Conservation (phyloP, 441 rosid species). For the Isatis lusitanica region DNA sequence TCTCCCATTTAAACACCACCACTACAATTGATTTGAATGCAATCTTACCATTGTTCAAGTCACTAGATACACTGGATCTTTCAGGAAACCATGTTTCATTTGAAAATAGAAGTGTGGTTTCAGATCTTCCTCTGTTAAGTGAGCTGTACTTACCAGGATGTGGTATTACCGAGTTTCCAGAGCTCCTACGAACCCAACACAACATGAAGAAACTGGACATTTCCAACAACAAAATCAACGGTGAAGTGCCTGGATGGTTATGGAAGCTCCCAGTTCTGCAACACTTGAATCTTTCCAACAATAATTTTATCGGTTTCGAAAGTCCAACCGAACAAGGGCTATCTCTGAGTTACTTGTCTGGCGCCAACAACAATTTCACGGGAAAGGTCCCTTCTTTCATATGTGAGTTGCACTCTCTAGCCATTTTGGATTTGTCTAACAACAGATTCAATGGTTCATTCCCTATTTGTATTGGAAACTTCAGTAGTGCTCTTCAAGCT, state of each 20-base stretch:
- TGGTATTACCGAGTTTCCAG: background rate
- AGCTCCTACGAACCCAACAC: background rate
- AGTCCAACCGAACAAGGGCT: background rate
- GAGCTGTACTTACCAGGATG: background rate
- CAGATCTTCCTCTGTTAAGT: conserved; percentile 7
- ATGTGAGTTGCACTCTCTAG: background rate
- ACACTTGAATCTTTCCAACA: background rate
- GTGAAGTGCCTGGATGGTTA: background rate
- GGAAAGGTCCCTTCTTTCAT: background rate
- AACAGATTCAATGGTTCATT: background rate
- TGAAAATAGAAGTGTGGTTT: background rate
- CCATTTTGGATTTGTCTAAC: background rate
- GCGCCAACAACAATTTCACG: background rate
- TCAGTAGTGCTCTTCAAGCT: background rate
- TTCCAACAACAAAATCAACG: background rate
- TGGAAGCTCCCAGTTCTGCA: background rate
- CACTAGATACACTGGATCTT: conserved; percentile 37
- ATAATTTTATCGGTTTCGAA: background rate
- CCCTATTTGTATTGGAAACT: background rate
- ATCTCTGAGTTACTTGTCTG: background rate
- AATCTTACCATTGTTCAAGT: conserved; percentile 25
- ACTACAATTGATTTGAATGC: background rate
- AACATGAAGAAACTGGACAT: background rate
- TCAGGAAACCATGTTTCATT: conserved; percentile 40
- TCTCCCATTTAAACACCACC: background rate